Base-by-base conservation (phyloP, 495 filamentous ascomycete genomes). In the Penicillium dipodomyicola region DNA sequence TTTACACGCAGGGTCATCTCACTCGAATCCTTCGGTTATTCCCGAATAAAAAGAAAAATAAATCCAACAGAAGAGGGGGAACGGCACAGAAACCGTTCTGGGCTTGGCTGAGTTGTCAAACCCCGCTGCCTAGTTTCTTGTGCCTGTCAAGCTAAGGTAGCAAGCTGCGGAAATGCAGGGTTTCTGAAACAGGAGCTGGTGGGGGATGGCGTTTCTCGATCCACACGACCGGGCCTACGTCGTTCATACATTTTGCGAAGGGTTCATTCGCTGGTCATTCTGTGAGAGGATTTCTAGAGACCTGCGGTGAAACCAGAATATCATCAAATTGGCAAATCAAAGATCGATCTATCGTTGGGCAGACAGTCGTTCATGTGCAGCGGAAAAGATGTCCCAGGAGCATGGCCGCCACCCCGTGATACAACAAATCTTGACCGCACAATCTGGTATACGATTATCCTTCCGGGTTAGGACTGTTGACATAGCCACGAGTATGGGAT, bases 361-460 rank as follows among this genome's bases (percentile, higher is more conserved):
- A 58, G 39, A 44, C 17, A 12, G 48, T 60, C 49, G 55, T 57
- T 54, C 32, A 57, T 29, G 55, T 54, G 58, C 58, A 45, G 47
- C 50, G 54, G 63, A 59, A 62, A 63, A 66, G 57, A 58, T 58
- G 29, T 51, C 51, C 58, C 50, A 60, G 50, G 39, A 54, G 59
- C 60, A 68, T 68, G 65, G 60, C 60, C 61, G 60, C 65, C 56
- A 65, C 62, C 48, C 48, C 55, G 63, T 66, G 56, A 52, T 39
- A 64, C 65, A 40, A 23, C 43, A 19, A 30, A 48, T 30, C 7
- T 39, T 25, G 14, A 40, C n/a, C 23, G 11, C 23, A 17, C 12
- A 52, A 41, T 19, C 15, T 12, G 2, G 35, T 52, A 52, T 29
- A 42, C 39, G 2, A 42, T 32, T 30, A 14, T 52, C 10, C 8